Base-by-base conservation (phyloP, 2,329 filamentous ascomycete species). In the Colletotrichum chlorophyti region DNA sequence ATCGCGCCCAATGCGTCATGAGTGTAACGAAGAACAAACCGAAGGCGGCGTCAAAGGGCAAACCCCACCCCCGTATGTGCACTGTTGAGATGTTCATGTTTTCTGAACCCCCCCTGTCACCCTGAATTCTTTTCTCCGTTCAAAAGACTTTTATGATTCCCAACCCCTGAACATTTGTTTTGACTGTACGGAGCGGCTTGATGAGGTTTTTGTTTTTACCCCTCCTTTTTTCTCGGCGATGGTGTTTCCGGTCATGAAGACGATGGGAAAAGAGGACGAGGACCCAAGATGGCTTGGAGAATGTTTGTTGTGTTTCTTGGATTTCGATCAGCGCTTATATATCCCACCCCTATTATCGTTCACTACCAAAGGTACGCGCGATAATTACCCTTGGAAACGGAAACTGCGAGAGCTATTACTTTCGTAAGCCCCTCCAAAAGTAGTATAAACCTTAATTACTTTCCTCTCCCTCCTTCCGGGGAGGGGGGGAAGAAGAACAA, bases 31-130 rank as follows among this genome's bases (percentile, higher is more conserved):
- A 24, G 37, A 59, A 52, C 43, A 55, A 45, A 48, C 52, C 46
- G 24, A 40, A 15, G 26, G 46, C 40, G 42, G 42, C 41, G 37
- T 48, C 46, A 46, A 23, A 27, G 14, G 31, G 49, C 34, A 35
- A 32, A 32, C 24, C 40, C 31, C 32, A n/a, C n/a, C n/a, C n/a
- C n/a, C n/a, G n/a, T n/a, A n/a, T 43, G 59, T 63, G 59, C 59
- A 42, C 50, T 62, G 61, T 45, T 46, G 53, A 35, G 41, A 62
- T 62, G 59, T 62, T 62, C 34, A 49, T 59, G 37, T 59, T 62
- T 46, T 41, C 50, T 46, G 45, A 23, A 26, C n/a, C n/a, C n/a
- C n/a, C n/a, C n/a, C n/a, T n/a, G n/a, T n/a, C n/a, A n/a, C n/a
- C n/a, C n/a, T n/a, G n/a, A n/a, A 29, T 12, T 45, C 15, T 24